Conservation (phyloP, 23 red algal species). For the Chondrus crispus region DNA sequence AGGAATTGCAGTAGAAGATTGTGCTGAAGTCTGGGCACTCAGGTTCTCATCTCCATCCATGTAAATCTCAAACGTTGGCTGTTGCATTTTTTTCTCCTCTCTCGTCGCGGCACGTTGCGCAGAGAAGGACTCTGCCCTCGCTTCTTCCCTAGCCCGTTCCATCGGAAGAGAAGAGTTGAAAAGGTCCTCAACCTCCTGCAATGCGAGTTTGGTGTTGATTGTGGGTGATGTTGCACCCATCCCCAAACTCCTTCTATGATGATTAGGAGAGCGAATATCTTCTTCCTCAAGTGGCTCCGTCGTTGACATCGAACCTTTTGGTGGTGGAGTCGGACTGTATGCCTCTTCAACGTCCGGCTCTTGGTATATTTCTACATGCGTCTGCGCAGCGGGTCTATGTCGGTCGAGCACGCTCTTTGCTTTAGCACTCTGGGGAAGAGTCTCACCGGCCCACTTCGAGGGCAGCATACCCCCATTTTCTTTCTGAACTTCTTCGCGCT, state of each 20-base stretch:
- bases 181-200: conserved; percentile 93
- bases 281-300: neutral
- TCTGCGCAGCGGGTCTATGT: neutral
- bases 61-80: conserved; percentile 1
- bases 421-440: conserved; percentile 25
- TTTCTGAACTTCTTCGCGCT: conserved; percentile 24
- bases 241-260: neutral
- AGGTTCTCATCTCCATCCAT: neutral
- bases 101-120: neutral
- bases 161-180: conserved; percentile 83
- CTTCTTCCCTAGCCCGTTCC: conserved; percentile 46
- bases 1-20: too few relatives aligned
- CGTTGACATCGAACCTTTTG: neutral
- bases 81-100: neutral
- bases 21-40: too few relatives aligned
- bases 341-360: neutral
- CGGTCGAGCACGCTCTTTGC: neutral
- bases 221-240: conserved; percentile 66
- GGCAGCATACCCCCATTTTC: conserved; percentile 51
- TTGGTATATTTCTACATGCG: neutral
- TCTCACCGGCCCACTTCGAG: conserved; percentile 52
- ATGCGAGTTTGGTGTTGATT: conserved; percentile 85
- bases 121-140: neutral
- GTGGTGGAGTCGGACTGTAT: neutral
- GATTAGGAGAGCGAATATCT: neutral